These are phyloP conservation scores for Leishmania guyanensis DNA, from an alignment of 208 protist species.

Conservation along the genomic window DNA sequence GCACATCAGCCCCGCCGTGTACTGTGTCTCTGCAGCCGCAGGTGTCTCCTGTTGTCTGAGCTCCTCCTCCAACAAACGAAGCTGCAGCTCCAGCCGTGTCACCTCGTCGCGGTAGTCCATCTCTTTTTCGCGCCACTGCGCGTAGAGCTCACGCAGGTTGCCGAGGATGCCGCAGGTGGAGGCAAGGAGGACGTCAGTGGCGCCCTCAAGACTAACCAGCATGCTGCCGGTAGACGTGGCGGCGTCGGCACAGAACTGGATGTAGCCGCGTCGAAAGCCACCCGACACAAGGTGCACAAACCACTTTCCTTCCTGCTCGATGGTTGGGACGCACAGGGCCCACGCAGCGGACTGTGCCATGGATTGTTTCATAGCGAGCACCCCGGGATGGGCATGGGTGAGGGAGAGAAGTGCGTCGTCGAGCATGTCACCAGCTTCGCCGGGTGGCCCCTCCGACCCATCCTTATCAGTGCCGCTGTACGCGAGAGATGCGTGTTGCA, in stretches of 20 bases:
- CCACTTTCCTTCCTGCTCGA: conserved; percentile 64
- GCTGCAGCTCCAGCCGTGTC: conserved; percentile 51
- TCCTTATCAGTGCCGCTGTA: neutral
- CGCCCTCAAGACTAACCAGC: conserved; percentile 56
- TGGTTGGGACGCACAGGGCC: conserved; percentile 31
- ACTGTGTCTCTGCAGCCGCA: conserved; percentile 58
- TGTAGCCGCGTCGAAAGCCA: conserved; percentile 45
- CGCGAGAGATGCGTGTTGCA: conserved; percentile 41
- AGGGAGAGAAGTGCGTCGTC: conserved; percentile 45
- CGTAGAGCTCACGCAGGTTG: conserved; percentile 57
- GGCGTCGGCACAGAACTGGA: conserved; percentile 44
- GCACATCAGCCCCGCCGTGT: conserved; percentile 52
- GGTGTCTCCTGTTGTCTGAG: conserved; percentile 53
- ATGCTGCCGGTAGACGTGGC: conserved; percentile 51
- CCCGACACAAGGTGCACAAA: conserved; percentile 49
- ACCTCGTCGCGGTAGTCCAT: conserved; percentile 71
- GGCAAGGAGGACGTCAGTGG: conserved; percentile 53
- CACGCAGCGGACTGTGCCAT: conserved; percentile 11
- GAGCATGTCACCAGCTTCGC: conserved; percentile 7
- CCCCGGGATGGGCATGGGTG: conserved; percentile 25
- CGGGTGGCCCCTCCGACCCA: neutral
- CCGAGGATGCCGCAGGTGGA: conserved; percentile 41
- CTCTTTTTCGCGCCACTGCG: conserved; percentile 51
- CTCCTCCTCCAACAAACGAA: conserved; percentile 33
- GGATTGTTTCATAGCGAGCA: conserved; percentile 6